Conservation (phyloP, 352 stramenopile species). For the Pelagophyceae sp. region DNA sequence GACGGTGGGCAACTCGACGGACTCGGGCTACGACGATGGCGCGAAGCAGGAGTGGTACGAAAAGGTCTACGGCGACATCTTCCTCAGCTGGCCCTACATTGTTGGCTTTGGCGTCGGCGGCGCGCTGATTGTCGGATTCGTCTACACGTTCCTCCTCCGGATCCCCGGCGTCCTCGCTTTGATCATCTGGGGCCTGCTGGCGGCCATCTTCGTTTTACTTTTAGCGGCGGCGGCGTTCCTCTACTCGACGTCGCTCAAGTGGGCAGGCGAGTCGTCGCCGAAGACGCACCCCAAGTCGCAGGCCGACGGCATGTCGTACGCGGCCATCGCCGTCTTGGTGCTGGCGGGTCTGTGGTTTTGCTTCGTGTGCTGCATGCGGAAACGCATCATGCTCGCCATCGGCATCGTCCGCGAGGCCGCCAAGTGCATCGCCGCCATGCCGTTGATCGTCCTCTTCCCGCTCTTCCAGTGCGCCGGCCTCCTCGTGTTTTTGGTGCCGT, state of each 20-base stretch:
- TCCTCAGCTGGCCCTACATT: conserved; percentile 46
- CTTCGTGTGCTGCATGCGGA: conserved; percentile 57
- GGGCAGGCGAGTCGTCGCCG: conserved; percentile 18
- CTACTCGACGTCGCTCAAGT: conserved; percentile 22
- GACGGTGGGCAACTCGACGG: conserved; percentile 26
- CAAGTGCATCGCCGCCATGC: conserved; percentile 52
- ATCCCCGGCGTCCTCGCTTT: conserved; percentile 53
- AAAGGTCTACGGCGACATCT: conserved; percentile 59
- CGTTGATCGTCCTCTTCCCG: conserved; percentile 54
- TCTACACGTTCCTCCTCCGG: conserved; percentile 56
- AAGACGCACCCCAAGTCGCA: conserved; percentile 3
- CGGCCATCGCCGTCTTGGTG: conserved; percentile 43
- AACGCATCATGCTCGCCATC: conserved; percentile 56
- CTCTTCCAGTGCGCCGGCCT: conserved; percentile 57
- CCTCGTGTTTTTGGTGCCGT: conserved; percentile 51
- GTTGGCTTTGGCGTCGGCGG: conserved; percentile 56
- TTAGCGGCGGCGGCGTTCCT: conserved; percentile 38
- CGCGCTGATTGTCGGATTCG: conserved; percentile 47
- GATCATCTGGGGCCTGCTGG: conserved; percentile 55
- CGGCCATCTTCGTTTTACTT: conserved; percentile 43
- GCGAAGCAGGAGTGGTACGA: conserved; percentile 35
- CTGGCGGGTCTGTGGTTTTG: conserved; percentile 44
- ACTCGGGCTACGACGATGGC: conserved; percentile 22
- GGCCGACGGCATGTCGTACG: conserved; percentile 21
- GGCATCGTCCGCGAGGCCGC: conserved; percentile 56